phyloP scores from a whole-genome alignment of 192 early-diverging fungal genomes.

The Entomortierella beljakovae region DNA sequence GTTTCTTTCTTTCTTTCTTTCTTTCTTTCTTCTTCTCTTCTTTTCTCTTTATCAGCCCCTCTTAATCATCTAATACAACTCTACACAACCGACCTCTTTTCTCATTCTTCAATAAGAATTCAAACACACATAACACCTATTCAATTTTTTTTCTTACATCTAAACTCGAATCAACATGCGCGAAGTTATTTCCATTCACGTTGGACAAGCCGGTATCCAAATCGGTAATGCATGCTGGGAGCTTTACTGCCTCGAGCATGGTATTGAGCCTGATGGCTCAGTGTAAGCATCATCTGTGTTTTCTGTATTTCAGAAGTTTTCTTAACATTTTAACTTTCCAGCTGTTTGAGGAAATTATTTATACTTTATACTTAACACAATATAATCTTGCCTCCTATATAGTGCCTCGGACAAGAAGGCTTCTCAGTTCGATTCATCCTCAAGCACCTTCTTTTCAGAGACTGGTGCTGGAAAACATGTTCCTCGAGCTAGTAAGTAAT shows the following conservation, averaged over 20 bases:
- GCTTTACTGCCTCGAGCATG: constrained; percentile 96
- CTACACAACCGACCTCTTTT: constrained; percentile 11
- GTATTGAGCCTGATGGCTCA: constrained; percentile 95
- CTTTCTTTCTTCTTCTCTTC: constrained; percentile 23
- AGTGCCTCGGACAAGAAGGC: constrained; percentile 80
- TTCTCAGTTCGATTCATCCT: constrained; percentile 85
- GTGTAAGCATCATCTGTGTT: constrained; percentile 52
- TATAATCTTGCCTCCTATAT: background rate
- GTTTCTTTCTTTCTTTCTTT: constrained; percentile 10
- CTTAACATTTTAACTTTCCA: background rate
- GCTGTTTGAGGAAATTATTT: no score
- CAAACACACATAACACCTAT: background rate
- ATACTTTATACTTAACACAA: background rate
- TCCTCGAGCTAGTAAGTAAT: constrained; percentile 81
- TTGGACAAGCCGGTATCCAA: constrained; percentile 98
- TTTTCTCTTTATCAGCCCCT: constrained; percentile 35
- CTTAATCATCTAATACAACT: constrained; percentile 36
- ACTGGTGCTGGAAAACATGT: constrained; percentile 99
- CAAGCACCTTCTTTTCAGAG: constrained; percentile 99
- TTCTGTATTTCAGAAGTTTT: no score
- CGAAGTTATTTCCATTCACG: constrained; percentile 83
- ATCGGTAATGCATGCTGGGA: constrained; percentile 99
- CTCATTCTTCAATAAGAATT: background rate
- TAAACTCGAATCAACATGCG: constrained; percentile 64
- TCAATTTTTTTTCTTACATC: background rate